Base-by-base conservation (phyloP, 768 basidiomycete species). In the Russula vinacea region DNA sequence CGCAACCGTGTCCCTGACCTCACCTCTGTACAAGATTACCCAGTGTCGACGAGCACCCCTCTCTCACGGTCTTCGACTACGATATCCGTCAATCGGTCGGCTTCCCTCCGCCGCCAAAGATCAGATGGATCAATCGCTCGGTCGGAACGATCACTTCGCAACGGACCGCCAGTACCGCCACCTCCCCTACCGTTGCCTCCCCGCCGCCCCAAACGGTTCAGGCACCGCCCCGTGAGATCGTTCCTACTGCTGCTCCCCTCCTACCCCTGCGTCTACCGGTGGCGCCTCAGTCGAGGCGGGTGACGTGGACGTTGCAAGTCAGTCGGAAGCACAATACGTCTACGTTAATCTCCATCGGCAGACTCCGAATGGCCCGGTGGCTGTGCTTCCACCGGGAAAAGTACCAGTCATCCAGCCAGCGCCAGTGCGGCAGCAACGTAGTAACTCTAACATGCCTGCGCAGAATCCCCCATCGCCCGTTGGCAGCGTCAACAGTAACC, bases 91-190 rank as follows among this genome's bases (percentile, higher is more conserved):
- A 35, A 53, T 0, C 68, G 68, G 44, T 57, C 66, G 0, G 58
- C 56, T 26, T 64, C 62, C 3, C 62, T 69, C 14, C 62, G 62
- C 5, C 65, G 66, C 4, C 61, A 67, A 54, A 45, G 39, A 26
- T 67, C 68, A 3, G 66, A 67, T 58, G 62, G 51, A 22, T 69
- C 68, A 16, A 58, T 67, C 13, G 13, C 66, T 5, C 62, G 68
- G 19, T 67, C 66, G 1, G 68, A 69, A 22, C 56, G 66, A 39
- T 69, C 68, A n/a, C 26, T 56, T 9, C 53, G 57, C 3, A 7
- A 47, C 16, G 56, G 51, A 3, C 64, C 65, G 10, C 67, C 62
- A 3, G 11, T 66, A 14, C 65, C 66, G 22, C 66, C 66, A 16
- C 68, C 62, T 0, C 58, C 64, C 6, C 32, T 65, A 6, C 66